phyloP scores from a whole-genome alignment of 192 early-diverging fungal genomes.

The Backusella tuberculispora region DNA sequence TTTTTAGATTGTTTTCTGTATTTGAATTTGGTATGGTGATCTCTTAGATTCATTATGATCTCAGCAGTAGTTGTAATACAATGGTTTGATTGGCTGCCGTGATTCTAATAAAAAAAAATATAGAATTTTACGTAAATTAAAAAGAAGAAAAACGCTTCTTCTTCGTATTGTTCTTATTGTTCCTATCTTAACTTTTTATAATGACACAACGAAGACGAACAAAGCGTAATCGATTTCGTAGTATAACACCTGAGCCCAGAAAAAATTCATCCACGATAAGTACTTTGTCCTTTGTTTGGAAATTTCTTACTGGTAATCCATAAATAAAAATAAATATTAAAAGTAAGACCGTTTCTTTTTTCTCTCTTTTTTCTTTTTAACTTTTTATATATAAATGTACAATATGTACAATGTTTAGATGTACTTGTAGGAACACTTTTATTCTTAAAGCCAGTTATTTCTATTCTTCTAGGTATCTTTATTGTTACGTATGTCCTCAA shows the following conservation, averaged over 20 bases:
- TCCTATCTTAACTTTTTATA: not conserved
- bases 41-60: no score
- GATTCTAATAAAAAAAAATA: no score
- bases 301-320: constrained; percentile 3
- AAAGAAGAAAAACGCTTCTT: no score
- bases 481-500: not conserved
- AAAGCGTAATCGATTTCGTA: not conserved
- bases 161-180: no score
- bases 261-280: not conserved
- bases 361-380: not conserved
- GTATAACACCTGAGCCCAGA: not conserved
- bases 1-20: no score
- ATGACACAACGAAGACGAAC: not conserved
- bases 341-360: not conserved
- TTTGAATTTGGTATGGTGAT: no score
- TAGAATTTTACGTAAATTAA: no score
- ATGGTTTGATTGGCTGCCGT: no score
- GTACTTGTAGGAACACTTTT: not conserved
- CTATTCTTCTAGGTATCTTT: not conserved
- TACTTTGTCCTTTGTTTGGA: not conserved
- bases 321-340: not conserved
- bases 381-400: not conserved
- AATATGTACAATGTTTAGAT: not conserved
- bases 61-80: no score
- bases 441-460: not conserved